Evolutionary conservation across 371 early-diverging fungal genomes (phyloP).

Genomic region (Pancytospora philotis): DNA sequence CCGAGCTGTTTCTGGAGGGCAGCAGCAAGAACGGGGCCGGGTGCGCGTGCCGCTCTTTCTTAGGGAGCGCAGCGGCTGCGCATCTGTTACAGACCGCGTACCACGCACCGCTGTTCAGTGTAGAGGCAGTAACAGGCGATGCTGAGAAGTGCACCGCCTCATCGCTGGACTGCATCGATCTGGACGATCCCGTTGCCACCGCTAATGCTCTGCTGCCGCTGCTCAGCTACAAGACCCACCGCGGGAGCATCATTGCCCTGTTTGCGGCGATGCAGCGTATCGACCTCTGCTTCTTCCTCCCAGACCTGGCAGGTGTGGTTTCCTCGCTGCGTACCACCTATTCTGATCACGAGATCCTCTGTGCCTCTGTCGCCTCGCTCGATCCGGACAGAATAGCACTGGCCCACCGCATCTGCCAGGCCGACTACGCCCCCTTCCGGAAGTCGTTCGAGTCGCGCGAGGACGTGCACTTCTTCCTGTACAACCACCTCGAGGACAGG

Average conservation of each 20-base stretch:
- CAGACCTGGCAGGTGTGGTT: neutral
- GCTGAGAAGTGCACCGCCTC: no score
- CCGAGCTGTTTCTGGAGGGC: no score
- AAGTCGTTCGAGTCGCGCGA: neutral
- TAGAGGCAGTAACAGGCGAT: no score
- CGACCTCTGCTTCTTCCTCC: constrained; percentile 4
- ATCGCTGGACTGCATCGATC: no score
- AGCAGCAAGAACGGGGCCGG: no score
- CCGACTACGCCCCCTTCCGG: neutral
- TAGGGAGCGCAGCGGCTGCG: no score
- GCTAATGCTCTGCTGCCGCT: neutral
- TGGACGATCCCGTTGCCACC: neutral
- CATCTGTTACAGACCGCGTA: no score
- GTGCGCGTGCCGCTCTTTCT: no score
- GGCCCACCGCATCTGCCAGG: neutral
- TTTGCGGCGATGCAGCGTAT: neutral
- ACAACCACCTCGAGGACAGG: neutral
- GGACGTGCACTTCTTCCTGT: neutral
- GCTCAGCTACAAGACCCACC: neutral
- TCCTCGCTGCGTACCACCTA: neutral
- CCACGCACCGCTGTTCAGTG: no score
- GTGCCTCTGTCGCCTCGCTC: neutral
- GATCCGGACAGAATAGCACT: neutral
- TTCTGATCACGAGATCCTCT: neutral
- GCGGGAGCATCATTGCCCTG: neutral